A percentile compares a stretch with the other conserved stretches of the same genome.
Evolutionary conservation across 352 stramenopile species (phyloP).

Genomic region (Stramenopiles sp.): DNA sequence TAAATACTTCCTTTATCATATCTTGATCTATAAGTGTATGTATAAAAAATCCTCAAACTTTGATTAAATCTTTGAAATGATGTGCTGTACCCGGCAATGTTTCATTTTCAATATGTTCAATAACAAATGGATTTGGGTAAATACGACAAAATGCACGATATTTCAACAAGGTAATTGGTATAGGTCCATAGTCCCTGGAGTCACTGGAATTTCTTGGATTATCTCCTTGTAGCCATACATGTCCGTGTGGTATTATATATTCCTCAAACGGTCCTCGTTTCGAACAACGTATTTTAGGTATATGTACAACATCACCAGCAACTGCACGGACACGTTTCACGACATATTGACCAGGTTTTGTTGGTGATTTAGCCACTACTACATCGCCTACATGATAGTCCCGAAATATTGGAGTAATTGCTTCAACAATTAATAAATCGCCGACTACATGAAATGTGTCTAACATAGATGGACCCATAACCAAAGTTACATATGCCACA

Average conservation of each 20-base stretch:
- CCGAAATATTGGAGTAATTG: constrained; percentile 43
- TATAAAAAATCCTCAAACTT: too few relatives aligned
- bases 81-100: too few relatives aligned
- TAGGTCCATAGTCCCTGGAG: constrained; percentile 76
- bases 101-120: too few relatives aligned
- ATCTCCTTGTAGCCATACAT: constrained; percentile 89
- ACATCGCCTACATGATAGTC: constrained; percentile 46
- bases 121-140: constrained; percentile 24
- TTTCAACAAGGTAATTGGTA: constrained; percentile 68
- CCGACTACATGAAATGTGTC: constrained; percentile 60
- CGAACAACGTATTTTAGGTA: too few relatives aligned
- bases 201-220: constrained; percentile 85
- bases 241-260: constrained; percentile 52
- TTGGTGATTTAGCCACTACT: constrained; percentile 59
- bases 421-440: constrained; percentile 66
- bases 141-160: constrained; percentile 62
- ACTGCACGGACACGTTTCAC: constrained; percentile 63
- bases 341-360: constrained; percentile 50
- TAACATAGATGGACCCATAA: constrained; percentile 62
- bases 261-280: too few relatives aligned
- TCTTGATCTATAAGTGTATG: too few relatives aligned
- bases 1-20: too few relatives aligned
- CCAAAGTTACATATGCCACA: constrained; percentile 66
- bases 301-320: constrained; percentile 13
- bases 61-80: too few relatives aligned